These are phyloP conservation scores for Aspergillus baeticus DNA, from an alignment of 495 filamentous ascomycete genomes.

Conservation along the genomic window DNA sequence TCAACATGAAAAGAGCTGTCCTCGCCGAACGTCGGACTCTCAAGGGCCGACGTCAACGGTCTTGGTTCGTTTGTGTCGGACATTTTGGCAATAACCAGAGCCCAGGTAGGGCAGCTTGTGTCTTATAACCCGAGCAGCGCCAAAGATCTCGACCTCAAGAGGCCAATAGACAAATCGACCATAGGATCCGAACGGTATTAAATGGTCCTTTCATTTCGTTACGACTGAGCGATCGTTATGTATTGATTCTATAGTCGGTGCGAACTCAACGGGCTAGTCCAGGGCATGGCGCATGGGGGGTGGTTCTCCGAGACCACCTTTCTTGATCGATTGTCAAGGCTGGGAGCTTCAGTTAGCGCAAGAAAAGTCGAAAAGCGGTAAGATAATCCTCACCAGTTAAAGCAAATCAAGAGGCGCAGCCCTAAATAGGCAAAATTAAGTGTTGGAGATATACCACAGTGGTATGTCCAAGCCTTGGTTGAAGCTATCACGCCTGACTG, in stretches of 20 bases:
- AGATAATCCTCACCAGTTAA: not conserved
- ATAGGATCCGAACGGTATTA: not conserved
- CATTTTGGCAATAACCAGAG: conserved; percentile 30
- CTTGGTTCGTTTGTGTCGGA: conserved; percentile 39
- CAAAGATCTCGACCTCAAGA: conserved; percentile 11
- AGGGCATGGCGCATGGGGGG: conserved; percentile 17
- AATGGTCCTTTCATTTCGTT: conserved; percentile 21
- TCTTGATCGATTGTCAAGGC: not conserved
- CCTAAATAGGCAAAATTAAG: not conserved
- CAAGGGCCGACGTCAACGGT: conserved; percentile 63
- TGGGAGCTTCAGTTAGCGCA: not conserved
- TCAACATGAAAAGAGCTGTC: conserved; percentile 83
- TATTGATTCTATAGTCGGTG: conserved; percentile 11
- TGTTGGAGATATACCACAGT: not conserved
- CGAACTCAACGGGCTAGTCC: not conserved
- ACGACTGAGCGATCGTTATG: not conserved
- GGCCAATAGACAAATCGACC: conserved; percentile 10
- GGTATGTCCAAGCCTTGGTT: not conserved
- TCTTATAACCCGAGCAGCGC: conserved; percentile 2
- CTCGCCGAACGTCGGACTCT: conserved; percentile 83
- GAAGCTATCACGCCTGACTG: too few relatives aligned
- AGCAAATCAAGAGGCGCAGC: not conserved
- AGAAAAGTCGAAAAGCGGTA: not conserved
- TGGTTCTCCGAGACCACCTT: not conserved
- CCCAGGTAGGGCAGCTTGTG: conserved; percentile 17